These are phyloP conservation scores for Massariosphaeria phaeospora DNA, from an alignment of 495 filamentous ascomycete species.

Conservation along the genomic window DNA sequence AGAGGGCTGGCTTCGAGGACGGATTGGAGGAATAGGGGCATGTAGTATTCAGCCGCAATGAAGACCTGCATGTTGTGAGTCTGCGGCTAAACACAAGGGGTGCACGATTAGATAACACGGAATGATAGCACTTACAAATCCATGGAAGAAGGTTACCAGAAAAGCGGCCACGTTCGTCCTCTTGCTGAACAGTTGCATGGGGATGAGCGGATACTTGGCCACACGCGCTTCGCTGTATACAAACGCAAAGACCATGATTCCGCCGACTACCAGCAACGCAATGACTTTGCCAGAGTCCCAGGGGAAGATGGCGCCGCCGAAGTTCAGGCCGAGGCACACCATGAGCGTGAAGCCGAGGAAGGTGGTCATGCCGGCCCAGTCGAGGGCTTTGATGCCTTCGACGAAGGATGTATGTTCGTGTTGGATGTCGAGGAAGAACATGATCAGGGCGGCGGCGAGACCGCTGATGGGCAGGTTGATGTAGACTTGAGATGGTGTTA, in stretches of 20 bases:
- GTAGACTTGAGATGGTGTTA: constrained; percentile 48
- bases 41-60: constrained; percentile 53
- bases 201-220: constrained; percentile 40
- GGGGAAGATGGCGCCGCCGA: constrained; percentile 39
- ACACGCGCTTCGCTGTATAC: constrained; percentile 37
- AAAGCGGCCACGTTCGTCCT: constrained; percentile 40
- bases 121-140: constrained; percentile 43
- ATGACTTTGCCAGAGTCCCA: constrained; percentile 41
- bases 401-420: constrained; percentile 53
- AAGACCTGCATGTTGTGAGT: constrained; percentile 33
- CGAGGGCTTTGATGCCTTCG: constrained; percentile 47
- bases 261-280: constrained; percentile 40
- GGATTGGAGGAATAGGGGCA: constrained; percentile 56
- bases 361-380: constrained; percentile 47
- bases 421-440: constrained; percentile 56
- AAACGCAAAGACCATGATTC: constrained; percentile 36
- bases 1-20: constrained; percentile 49
- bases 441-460: constrained; percentile 52
- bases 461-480: constrained; percentile 64
- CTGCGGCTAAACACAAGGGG: neutral
- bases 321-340: constrained; percentile 38
- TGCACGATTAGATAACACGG: neutral
- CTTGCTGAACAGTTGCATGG: constrained; percentile 34
- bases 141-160: constrained; percentile 44
- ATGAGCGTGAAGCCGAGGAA: constrained; percentile 38